Evolutionary conservation across 1,284 basidiomycete genomes (phyloP), one percentile per base, ranked within the genome.

Genomic region (Thecaphora thlaspeos): DNA sequence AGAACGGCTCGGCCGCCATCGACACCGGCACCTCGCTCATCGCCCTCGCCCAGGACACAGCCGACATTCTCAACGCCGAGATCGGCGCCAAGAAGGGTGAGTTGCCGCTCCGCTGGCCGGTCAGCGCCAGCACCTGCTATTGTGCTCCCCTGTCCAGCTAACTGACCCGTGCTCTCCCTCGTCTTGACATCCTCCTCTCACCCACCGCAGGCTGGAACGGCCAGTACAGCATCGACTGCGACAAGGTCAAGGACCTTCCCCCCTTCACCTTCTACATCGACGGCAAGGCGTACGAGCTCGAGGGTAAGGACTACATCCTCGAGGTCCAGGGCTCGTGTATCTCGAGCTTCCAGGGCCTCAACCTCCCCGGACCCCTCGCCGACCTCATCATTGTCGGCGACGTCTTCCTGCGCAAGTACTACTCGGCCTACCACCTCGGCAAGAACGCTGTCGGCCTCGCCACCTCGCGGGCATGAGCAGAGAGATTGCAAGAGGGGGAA

Each of bases 11-110:
- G 7, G 92, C 96, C 57, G 93, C 91, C 51, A 83, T 87, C 46
- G 93, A 68, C 63, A 69, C 70, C 86, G 89, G 91, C 51, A 93
- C 91, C 46, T 91, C 89, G 14, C 82, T 94, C 58, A 94, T 95
- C 65, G 91, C 87, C 46, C 83, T 95, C 55, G 95, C 95, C 53
- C 87, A 87, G 56, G 94, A 98, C 76, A 84, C 97, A 51, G 92
- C 94, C 56, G 95, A 98, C 82, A 91, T 99, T 88, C 82, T 99
- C 73, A 98, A 99, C 83, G 85, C 90, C 52, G 89, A 94, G 80
- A 83, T 79, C 68, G 83, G 81, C 43, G 61, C 70, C 28, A 71
- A 59, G 40, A 66, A 73, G 56, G 60, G 32, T 34, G 32, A 34
- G 32, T 34, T 14, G 32, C 28, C 14, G 28, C 14, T 7, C 28